These are phyloP conservation scores for Mortierella sp. DNA, from an alignment of 371 early-diverging fungal species.

Conservation along the genomic window DNA sequence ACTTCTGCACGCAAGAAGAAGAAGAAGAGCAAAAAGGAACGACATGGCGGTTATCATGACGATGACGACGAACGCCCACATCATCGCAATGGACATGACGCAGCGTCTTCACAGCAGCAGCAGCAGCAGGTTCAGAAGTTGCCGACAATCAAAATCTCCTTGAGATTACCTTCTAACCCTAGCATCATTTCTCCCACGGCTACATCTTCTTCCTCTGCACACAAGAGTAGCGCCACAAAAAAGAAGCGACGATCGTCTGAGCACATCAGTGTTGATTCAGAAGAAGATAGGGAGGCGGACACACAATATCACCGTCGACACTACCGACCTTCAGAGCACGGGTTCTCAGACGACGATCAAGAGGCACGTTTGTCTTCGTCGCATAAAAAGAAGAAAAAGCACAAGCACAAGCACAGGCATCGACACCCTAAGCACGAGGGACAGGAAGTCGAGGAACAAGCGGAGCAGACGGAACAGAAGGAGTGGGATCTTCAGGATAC, in stretches of 20 bases:
- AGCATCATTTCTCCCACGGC: constrained; percentile 18
- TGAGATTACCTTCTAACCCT: constrained; percentile 36
- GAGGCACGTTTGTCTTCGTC: constrained; percentile 17
- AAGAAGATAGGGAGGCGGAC: constrained; percentile 21
- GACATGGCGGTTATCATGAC: constrained; percentile 14
- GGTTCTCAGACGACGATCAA: constrained; percentile 23
- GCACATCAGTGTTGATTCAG: constrained; percentile 27
- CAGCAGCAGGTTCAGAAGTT: constrained; percentile 29
- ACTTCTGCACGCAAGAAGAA: constrained; percentile 21
- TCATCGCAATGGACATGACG: constrained; percentile 14
- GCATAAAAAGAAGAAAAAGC: constrained; percentile 50
- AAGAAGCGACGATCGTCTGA: constrained; percentile 40
- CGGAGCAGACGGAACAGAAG: not conserved
- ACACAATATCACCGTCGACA: constrained; percentile 5
- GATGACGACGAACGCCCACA: constrained; percentile 6
- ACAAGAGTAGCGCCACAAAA: constrained; percentile 19
- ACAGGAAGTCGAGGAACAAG: not conserved
- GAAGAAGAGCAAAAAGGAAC: constrained; percentile 38
- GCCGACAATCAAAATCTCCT: constrained; percentile 50
- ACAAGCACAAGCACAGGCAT: constrained; percentile 53
- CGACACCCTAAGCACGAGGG: constrained; percentile 32
- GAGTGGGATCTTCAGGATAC: not conserved
- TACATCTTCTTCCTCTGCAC: constrained; percentile 4
- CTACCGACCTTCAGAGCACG: not conserved
- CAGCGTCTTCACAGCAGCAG: constrained; percentile 9